phyloP scores from a whole-genome alignment of 306 rosid species.

The Cyamopsis tetragonoloba region DNA sequence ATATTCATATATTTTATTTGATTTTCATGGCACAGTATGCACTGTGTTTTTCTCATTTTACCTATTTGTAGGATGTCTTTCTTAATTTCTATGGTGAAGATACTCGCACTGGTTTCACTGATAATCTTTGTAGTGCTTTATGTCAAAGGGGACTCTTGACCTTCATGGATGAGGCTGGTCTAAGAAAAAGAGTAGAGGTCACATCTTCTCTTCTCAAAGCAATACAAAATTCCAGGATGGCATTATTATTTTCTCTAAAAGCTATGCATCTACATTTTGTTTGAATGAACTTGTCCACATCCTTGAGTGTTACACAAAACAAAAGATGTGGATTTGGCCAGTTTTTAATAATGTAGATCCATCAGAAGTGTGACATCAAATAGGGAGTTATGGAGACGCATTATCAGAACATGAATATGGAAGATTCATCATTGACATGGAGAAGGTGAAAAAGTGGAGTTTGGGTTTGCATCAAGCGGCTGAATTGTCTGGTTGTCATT shows the following conservation, averaged over 20 bases:
- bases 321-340: background rate
- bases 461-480: background rate
- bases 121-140: background rate
- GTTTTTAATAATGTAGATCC: conserved; percentile 13
- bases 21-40: background rate
- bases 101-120: background rate
- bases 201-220: background rate
- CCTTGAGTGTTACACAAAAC: background rate
- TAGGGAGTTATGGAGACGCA: background rate
- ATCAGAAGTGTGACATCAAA: background rate
- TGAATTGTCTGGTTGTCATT: background rate
- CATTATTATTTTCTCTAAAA: conserved; percentile 16
- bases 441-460: conserved; percentile 1
- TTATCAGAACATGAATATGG: background rate
- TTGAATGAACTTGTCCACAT: conserved; percentile 6
- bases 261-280: conserved; percentile 2
- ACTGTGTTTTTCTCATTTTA: background rate
- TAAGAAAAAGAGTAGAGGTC: background rate
- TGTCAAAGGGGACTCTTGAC: background rate
- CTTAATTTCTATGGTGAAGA: conserved; percentile 6
- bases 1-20: too few relatives aligned
- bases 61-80: background rate
- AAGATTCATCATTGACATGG: background rate
- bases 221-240: background rate
- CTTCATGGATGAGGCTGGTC: background rate